Evolutionary conservation across 768 basidiomycete species (phyloP).

Genomic region (Boletus barrowsii): DNA sequence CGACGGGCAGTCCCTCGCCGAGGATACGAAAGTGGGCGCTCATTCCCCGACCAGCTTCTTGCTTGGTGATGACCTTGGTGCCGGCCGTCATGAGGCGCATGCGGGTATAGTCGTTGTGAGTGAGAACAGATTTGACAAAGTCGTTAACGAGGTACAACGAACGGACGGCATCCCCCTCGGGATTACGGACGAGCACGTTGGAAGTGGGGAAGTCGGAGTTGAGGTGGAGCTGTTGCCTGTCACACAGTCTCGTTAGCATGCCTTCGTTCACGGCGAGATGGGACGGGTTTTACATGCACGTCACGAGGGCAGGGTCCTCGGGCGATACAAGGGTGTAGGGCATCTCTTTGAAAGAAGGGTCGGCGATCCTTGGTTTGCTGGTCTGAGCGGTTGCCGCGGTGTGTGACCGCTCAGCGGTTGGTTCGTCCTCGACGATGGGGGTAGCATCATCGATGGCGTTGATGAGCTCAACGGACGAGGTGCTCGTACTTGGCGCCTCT

Average conservation of each 20-base stretch:
- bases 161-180: slow-evolving; percentile 64
- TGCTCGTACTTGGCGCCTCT: slow-evolving; percentile 1
- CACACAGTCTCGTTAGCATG: neutral
- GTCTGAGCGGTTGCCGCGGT: neutral
- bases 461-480: slow-evolving; percentile 1
- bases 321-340: slow-evolving; percentile 81
- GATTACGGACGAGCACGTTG: slow-evolving; percentile 86
- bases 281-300: slow-evolving; percentile 62
- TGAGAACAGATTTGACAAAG: slow-evolving; percentile 75
- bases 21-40: slow-evolving; percentile 72
- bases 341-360: slow-evolving; percentile 74
- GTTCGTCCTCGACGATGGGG: slow-evolving; percentile 1
- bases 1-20: slow-evolving; percentile 78
- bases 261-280: neutral
- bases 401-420: neutral
- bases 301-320: slow-evolving; percentile 64
- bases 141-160: slow-evolving; percentile 88
- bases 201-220: slow-evolving; percentile 64
- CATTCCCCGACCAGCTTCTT: slow-evolving; percentile 66
- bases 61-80: slow-evolving; percentile 88
- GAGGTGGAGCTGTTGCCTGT: slow-evolving; percentile 72
- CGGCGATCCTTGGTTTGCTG: slow-evolving; percentile 20
- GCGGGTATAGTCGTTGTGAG: slow-evolving; percentile 77
- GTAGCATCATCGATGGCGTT: slow-evolving; percentile 3
- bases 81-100: slow-evolving; percentile 91